Percentiles rank a stretch among this genome's conserved stretches.
Conservation (phyloP, 768 basidiomycete genomes). For the Chlorophyllum brunneum region DNA sequence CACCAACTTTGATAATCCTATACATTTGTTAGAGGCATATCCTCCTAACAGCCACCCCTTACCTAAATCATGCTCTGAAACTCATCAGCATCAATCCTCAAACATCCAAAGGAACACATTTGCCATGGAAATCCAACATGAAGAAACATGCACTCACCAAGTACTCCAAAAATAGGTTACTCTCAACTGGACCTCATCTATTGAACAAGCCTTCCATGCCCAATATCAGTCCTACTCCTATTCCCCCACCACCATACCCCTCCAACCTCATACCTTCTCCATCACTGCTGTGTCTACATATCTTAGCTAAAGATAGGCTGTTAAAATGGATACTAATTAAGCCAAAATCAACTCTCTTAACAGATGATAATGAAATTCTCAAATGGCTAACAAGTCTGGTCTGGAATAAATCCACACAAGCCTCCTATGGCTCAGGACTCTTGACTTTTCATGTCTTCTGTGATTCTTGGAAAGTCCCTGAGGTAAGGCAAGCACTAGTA, state of each 20-base stretch:
- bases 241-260: slow-evolving; percentile 23
- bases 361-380: no score
- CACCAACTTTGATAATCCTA: slow-evolving; percentile 19
- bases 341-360: no score
- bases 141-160: no score
- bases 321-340: slow-evolving; percentile 20
- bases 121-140: no score
- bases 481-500: slow-evolving; percentile 27
- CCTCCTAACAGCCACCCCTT: neutral
- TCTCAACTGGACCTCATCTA: neutral
- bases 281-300: slow-evolving; percentile 22
- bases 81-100: neutral
- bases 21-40: neutral
- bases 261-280: slow-evolving; percentile 15
- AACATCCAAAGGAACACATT: no score
- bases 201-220: neutral
- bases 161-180: no score
- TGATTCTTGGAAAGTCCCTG: slow-evolving; percentile 25
- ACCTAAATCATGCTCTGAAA: neutral
- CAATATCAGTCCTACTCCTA: slow-evolving; percentile 26
- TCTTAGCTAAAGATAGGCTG: slow-evolving; percentile 20
- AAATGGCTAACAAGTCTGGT: slow-evolving; percentile 22
- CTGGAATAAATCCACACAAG: slow-evolving; percentile 27
- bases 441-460: slow-evolving; percentile 38
- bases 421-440: slow-evolving; percentile 34